Evolutionary conservation across 192 early-diverging fungal genomes (phyloP), one percentile per base, ranked within the genome.

Genomic region (Umbelopsis isabellina): DNA sequence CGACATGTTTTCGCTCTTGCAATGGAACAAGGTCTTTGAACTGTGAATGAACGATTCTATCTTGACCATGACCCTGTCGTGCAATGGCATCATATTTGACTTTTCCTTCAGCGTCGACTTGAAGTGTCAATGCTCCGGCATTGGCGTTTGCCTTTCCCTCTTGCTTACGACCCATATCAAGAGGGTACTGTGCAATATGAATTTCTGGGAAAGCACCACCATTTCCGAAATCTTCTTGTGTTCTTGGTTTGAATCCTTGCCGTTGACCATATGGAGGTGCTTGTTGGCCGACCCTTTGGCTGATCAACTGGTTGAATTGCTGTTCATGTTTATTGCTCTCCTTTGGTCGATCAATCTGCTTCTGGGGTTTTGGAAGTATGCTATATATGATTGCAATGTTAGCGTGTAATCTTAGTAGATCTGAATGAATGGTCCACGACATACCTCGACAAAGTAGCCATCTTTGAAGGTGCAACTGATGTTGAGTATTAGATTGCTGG

Each of bases 141-240:
- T 71, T 82, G 44, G 75, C 77, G 6, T 72, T 66, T 7, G 48
- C 46, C 18, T 58, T 75, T 45, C 78, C 77, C 35, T 73, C 81
- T 66, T 88, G 90, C 70, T 89, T 90, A 9, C 91, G 86, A 11
- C 98, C 98, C 94, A 99, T 92, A 68, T 95, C 94, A 37, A 95
- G 80, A 13, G 98, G 98, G 70, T 97, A 98, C 78, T 99, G 98
- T 4, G 89, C 88, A 50, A 93, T 80, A 72, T 90, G 89, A 67
- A 97, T 91, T 80, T 99, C 98, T 25, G 98, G 98, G 73, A 91
- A 99, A 1, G 98, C 95, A 37, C 98, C 98, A 41, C 98, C 98
- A 82, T 96, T 94, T 67, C 93, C 96, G 89, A 92, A 99, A 75
- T 99, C 96, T 52, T 90, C 86, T 23, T 82, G 74, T 16, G 85